A percentile compares a stretch with the other conserved stretches of the same genome.
phyloP scores from a whole-genome alignment of 1,139 yeast genomes.

The Geotrichum australiense region DNA sequence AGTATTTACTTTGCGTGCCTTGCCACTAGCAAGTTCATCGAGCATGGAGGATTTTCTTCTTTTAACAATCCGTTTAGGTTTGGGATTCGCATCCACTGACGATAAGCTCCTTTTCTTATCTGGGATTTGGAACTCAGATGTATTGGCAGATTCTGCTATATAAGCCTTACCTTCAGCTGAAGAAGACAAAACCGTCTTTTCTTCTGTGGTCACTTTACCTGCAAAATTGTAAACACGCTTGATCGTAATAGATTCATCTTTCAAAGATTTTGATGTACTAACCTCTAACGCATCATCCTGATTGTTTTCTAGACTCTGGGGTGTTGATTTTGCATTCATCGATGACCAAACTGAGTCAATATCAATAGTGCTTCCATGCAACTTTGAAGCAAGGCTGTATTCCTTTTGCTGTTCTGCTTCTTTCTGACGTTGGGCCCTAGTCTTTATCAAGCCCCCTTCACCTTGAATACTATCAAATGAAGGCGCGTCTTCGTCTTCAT shows the following conservation, averaged over 20 bases:
- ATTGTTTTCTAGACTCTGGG: constrained; percentile 8
- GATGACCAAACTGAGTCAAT: constrained; percentile 51
- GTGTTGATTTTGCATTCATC: constrained; percentile 32
- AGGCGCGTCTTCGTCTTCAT: constrained; percentile 21
- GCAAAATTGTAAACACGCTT: constrained; percentile 82
- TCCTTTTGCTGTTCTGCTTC: constrained; percentile 34
- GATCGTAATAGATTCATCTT: constrained; percentile 54
- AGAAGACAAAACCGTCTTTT: constrained; percentile 63
- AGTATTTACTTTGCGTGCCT: constrained; percentile 72
- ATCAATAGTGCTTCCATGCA: constrained; percentile 32
- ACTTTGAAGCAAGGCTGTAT: constrained; percentile 23
- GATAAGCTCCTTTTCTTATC: constrained; percentile 11
- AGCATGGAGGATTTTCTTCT: constrained; percentile 70
- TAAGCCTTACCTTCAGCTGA: constrained; percentile 88
- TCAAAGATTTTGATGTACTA: constrained; percentile 3
- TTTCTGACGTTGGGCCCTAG: constrained; percentile 46
- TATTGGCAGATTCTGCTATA: constrained; percentile 32
- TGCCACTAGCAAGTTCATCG: constrained; percentile 55
- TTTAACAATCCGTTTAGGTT: constrained; percentile 34
- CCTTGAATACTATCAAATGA: constrained; percentile 43
- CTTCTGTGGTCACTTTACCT: constrained; percentile 71
- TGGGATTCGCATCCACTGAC: constrained; percentile 22
- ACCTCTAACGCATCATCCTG: not conserved
- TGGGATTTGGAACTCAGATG: constrained; percentile 11
- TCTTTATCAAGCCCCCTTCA: constrained; percentile 49